Conservation (phyloP, 1,139 yeast genomes). For the Geotrichum klebahnii region DNA sequence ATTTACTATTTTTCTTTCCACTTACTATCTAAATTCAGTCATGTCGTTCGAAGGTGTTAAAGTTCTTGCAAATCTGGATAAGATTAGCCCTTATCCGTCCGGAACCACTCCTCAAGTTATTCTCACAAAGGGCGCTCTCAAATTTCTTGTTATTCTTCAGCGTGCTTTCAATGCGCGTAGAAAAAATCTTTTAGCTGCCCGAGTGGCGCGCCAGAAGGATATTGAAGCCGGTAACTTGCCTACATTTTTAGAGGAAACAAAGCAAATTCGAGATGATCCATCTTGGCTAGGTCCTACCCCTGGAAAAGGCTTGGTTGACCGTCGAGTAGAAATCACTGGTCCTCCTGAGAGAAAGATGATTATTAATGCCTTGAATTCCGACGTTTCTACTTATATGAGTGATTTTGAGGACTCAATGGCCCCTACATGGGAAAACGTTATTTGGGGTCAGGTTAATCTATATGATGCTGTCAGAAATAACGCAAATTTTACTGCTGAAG, state of each 20-base stretch:
- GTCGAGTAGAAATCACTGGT: constrained; percentile 51
- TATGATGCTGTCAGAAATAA: constrained; percentile 83
- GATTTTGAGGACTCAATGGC: constrained; percentile 94
- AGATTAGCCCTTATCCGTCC: constrained; percentile 18
- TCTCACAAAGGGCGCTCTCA: constrained; percentile 62
- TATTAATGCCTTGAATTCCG: constrained; percentile 84
- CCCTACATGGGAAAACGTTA: constrained; percentile 90
- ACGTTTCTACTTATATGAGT: constrained; percentile 88
- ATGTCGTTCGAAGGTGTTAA: constrained; percentile 15
- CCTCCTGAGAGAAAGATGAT: constrained; percentile 88
- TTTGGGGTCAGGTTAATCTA: constrained; percentile 85
- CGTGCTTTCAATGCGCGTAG: constrained; percentile 61
- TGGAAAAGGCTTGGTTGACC: constrained; percentile 71
- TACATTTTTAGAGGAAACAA: constrained; percentile 68
- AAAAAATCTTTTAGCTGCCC: constrained; percentile 53
- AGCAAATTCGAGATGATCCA: constrained; percentile 63
- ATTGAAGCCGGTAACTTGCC: constrained; percentile 66
- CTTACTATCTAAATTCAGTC: background rate
- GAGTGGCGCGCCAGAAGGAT: constrained; percentile 55
- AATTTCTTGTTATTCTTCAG: constrained; percentile 66
- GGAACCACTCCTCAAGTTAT: constrained; percentile 35
- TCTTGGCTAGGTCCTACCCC: constrained; percentile 77
- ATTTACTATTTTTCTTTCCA: background rate
- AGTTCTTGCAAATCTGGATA: constrained; percentile 19
- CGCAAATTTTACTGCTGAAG: constrained; percentile 60